phyloP scores from a whole-genome alignment of 441 rosid species.

The Raphanus hybrid region DNA sequence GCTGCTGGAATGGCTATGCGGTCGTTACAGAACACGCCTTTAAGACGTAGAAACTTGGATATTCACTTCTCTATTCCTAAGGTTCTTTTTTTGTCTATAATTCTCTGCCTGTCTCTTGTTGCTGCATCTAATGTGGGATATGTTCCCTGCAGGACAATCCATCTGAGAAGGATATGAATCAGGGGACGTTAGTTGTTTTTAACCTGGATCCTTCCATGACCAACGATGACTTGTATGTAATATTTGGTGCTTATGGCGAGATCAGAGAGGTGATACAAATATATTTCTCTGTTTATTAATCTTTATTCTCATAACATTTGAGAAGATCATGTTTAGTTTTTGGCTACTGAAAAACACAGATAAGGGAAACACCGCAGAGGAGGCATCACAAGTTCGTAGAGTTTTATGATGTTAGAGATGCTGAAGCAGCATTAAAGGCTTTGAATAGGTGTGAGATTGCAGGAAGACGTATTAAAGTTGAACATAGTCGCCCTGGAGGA shows the following conservation, averaged over 20 bases:
- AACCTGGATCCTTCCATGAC: constrained; percentile 97
- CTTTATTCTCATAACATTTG: too few relatives aligned
- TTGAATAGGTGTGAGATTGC: constrained; percentile 95
- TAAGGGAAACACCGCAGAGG: constrained; percentile 98
- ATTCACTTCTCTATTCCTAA: too few relatives aligned
- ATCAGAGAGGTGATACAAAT: constrained; percentile 82
- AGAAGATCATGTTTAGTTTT: too few relatives aligned
- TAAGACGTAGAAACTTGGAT: too few relatives aligned
- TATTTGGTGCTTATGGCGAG: constrained; percentile 96
- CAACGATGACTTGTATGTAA: constrained; percentile 84
- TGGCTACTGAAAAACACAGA: constrained; percentile 52
- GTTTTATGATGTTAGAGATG: constrained; percentile 92
- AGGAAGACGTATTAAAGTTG: constrained; percentile 96
- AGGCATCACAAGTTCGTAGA: constrained; percentile 97
- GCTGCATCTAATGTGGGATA: not conserved
- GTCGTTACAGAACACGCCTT: too few relatives aligned
- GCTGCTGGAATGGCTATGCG: too few relatives aligned
- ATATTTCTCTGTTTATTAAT: constrained; percentile 6
- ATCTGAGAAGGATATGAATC: constrained; percentile 97
- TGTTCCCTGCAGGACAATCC: constrained; percentile 80
- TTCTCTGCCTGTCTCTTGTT: not conserved
- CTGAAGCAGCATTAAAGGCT: constrained; percentile 90
- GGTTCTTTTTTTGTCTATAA: not conserved
- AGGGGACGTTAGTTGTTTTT: constrained; percentile 94
- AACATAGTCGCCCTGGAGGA: constrained; percentile 99